A percentile compares a stretch with the other conserved stretches of the same genome.
phyloP scores from a whole-genome alignment of 2,329 filamentous ascomycete genomes.

The Fusarium kyushuense region DNA sequence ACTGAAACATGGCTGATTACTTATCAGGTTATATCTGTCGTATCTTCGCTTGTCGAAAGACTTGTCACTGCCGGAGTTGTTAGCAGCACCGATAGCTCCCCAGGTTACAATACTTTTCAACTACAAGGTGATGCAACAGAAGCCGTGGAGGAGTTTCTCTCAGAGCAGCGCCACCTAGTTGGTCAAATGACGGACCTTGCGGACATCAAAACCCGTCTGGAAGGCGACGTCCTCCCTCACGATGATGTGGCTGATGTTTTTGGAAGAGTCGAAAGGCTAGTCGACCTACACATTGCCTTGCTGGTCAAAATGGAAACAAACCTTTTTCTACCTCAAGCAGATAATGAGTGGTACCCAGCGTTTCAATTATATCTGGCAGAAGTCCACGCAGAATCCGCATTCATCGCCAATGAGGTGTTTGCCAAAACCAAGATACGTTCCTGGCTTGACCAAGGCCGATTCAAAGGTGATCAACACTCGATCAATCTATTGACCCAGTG shows the following conservation, averaged over 20 bases:
- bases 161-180: not conserved
- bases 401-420: not conserved
- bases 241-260: not conserved
- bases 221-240: not conserved
- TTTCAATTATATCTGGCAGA: not conserved
- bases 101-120: not conserved
- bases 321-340: not conserved
- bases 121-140: not conserved
- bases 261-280: not conserved
- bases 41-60: not conserved
- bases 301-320: not conserved
- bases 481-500: not conserved
- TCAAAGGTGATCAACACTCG: not conserved
- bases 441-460: not conserved
- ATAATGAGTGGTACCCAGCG: not conserved
- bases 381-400: not conserved
- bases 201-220: not conserved
- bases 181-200: not conserved
- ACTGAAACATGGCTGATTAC: not conserved
- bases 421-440: not conserved
- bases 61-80: not conserved
- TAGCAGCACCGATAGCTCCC: not conserved
- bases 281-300: not conserved
- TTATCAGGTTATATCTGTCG: not conserved
- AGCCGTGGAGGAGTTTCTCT: not conserved